These are phyloP conservation scores for Penicillium ucsense DNA, from an alignment of 495 filamentous ascomycete species.

Conservation along the genomic window DNA sequence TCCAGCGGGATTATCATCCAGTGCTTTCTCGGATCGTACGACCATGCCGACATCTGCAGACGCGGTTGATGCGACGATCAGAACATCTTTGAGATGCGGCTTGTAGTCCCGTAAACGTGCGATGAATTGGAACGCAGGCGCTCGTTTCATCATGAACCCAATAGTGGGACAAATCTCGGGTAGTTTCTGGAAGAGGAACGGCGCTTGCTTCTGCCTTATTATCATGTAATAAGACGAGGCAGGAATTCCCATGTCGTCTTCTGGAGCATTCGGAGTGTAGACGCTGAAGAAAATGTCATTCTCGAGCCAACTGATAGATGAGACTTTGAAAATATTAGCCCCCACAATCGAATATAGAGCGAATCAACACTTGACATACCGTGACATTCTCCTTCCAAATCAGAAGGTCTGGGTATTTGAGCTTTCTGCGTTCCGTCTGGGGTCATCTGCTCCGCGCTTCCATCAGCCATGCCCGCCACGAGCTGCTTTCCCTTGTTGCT, in stretches of 20 bases:
- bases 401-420: constrained; percentile 67
- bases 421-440: constrained; percentile 66
- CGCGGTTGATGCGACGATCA: constrained; percentile 75
- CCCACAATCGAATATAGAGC: background rate
- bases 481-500: constrained; percentile 89
- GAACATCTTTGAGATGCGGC: constrained; percentile 64
- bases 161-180: constrained; percentile 62
- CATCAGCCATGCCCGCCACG: constrained; percentile 77
- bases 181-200: constrained; percentile 62
- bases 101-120: constrained; percentile 65
- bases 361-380: constrained; percentile 35
- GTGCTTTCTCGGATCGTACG: constrained; percentile 56
- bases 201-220: constrained; percentile 45
- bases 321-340: constrained; percentile 45
- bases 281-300: constrained; percentile 75
- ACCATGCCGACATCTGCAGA: constrained; percentile 69
- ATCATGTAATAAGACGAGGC: constrained; percentile 67
- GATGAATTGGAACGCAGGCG: constrained; percentile 66
- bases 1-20: constrained; percentile 50
- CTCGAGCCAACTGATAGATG: constrained; percentile 81
- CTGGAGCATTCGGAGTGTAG: constrained; percentile 54
- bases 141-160: constrained; percentile 42
- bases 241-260: constrained; percentile 44
- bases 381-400: constrained; percentile 54
- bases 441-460: constrained; percentile 73